Evolutionary conservation across 179 eudicot species (phyloP).

Genomic region (Heliamphora pulchella): DNA sequence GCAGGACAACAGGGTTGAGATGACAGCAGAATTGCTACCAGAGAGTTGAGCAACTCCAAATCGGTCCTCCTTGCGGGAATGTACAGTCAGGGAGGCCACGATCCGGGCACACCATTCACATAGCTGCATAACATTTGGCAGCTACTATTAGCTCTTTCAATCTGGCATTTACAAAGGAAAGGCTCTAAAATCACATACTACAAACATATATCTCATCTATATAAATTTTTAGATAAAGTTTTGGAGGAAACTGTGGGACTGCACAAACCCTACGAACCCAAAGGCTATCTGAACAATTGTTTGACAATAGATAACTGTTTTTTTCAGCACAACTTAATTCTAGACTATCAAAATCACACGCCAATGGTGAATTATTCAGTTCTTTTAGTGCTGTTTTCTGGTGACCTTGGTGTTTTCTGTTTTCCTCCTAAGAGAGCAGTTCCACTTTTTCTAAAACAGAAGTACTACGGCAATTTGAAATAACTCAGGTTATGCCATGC

Average conservation of each 20-base stretch:
- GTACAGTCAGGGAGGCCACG: constrained; percentile 58
- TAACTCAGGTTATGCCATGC: too few relatives aligned
- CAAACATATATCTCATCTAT: neutral
- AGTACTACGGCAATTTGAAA: too few relatives aligned
- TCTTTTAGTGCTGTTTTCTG: too few relatives aligned
- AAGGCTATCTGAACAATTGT: too few relatives aligned
- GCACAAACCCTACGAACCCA: too few relatives aligned
- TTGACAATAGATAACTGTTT: too few relatives aligned
- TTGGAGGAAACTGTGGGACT: neutral
- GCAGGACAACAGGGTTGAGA: constrained; percentile 63
- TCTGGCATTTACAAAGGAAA: neutral
- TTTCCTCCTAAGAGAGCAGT: too few relatives aligned
- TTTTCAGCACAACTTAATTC: too few relatives aligned
- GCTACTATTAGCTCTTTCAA: neutral
- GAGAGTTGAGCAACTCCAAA: constrained; percentile 93
- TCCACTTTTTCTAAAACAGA: too few relatives aligned
- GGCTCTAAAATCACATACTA: neutral
- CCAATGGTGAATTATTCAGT: too few relatives aligned
- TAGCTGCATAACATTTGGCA: constrained; percentile 42
- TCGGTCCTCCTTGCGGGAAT: constrained; percentile 80
- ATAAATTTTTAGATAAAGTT: neutral
- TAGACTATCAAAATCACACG: too few relatives aligned
- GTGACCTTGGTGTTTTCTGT: too few relatives aligned
- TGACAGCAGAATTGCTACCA: constrained; percentile 68
- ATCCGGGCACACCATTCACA: constrained; percentile 83